Evolutionary conservation across 768 basidiomycete genomes (phyloP).

Genomic region (Lyophyllum semitale): DNA sequence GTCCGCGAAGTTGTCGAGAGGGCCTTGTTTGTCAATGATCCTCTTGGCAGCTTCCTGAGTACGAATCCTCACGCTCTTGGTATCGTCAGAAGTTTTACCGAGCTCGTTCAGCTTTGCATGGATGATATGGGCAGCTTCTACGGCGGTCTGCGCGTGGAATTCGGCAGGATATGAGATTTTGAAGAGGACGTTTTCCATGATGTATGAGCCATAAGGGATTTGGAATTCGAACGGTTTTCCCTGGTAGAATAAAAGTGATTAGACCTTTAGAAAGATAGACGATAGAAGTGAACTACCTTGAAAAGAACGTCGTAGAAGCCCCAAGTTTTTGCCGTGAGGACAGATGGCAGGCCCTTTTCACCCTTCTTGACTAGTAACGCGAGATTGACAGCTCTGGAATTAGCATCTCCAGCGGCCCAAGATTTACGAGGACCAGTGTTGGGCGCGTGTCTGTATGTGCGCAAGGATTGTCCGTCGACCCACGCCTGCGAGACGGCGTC

Average conservation of each 20-base stretch:
- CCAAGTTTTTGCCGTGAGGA: constrained; percentile 92
- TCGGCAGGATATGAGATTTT: constrained; percentile 95
- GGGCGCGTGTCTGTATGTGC: constrained; percentile 95
- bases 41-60: constrained; percentile 92
- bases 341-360: constrained; percentile 89
- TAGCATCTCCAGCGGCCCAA: constrained; percentile 95
- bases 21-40: constrained; percentile 94
- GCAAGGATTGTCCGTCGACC: constrained; percentile 91
- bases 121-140: constrained; percentile 84
- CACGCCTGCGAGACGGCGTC: constrained; percentile 93
- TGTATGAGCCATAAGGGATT: constrained; percentile 81
- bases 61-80: constrained; percentile 87
- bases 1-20: constrained; percentile 91
- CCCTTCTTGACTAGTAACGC: constrained; percentile 89
- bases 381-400: constrained; percentile 89
- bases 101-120: constrained; percentile 75
- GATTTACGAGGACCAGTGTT: constrained; percentile 93
- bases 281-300: constrained; percentile 53
- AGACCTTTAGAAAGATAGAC: not conserved
- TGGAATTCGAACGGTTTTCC: constrained; percentile 92
- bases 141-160: constrained; percentile 95
- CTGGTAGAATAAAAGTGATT: constrained; percentile 34
- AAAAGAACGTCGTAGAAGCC: constrained; percentile 96
- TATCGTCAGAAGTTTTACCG: constrained; percentile 87
- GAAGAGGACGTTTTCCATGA: constrained; percentile 95